Evolutionary conservation across 2,329 filamentous ascomycete species (phyloP), one percentile per base, ranked within the genome.

Genomic region (Fusarium albidum): DNA sequence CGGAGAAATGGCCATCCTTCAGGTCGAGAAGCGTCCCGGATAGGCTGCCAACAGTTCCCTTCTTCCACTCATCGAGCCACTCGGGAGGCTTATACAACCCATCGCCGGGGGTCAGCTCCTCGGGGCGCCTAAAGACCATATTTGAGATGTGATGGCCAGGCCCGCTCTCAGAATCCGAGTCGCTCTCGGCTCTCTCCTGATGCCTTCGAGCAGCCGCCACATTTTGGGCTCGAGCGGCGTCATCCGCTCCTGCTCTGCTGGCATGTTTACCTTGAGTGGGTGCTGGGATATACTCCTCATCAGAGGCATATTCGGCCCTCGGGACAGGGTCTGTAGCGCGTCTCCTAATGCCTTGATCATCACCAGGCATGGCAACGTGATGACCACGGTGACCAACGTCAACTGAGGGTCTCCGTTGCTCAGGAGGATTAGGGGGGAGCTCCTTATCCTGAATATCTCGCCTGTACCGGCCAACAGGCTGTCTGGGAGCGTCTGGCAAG

Each of bases 11-110:
- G 7, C 75, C 71, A 9, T 76, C 72, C 50, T 79, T 77, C 27
- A 90, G 79, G 52, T 90, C 84, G 26, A 91, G 79, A 43, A 90
- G 73, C 1, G 77, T 69, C 2, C 82, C 81, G 1, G 79, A 77
- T 4, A 92, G 74, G 8, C 80, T 82, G 28, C 87, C 88, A 28
- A 87, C 79, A 0, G 82, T 84, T 8, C 82, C 87, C 65, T 85
- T 86, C 68, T 83, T 87, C 89, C 89, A 92, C 68, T 93, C 90
- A 28, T 90, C 83, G 8, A 93, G 75, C 66, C 84, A 86, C 48
- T 77, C 73, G 1, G 84, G 79, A 5, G 82, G 77, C 26, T 83
- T 73, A 67, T 90, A 91, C 31, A 82, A 70, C 13, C 82, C 82
- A 46, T 82, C 72, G 28, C 83, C 78, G 9, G 82, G 82, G 29